Conservation (phyloP, 768 basidiomycete species). For the Pholiota conissans region DNA sequence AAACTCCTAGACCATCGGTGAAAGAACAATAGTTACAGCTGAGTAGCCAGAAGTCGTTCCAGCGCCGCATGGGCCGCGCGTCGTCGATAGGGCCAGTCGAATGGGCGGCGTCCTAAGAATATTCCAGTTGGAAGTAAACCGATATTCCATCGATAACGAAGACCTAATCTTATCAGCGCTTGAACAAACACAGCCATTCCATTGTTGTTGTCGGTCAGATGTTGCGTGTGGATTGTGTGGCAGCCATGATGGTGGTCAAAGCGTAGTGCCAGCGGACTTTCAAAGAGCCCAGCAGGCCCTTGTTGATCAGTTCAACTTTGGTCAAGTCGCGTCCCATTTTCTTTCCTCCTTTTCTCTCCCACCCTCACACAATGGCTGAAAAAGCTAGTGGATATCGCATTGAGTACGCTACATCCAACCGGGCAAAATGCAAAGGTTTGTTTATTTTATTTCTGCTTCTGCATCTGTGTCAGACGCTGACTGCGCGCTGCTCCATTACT, state of each 20-base stretch:
- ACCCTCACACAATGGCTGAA: conserved; percentile 36
- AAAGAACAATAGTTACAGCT: too few relatives aligned
- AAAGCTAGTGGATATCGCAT: conserved; percentile 72
- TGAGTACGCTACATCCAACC: conserved; percentile 67
- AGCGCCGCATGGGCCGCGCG: too few relatives aligned
- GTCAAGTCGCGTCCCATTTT: conserved; percentile 33
- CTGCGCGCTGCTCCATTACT: conserved; percentile 10
- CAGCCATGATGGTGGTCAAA: conserved; percentile 38
- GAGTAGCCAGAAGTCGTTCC: too few relatives aligned
- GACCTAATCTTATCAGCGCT: conserved; percentile 31
- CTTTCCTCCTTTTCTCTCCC: conserved; percentile 26
- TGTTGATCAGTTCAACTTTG: conserved; percentile 28
- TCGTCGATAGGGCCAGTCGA: too few relatives aligned
- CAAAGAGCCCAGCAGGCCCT: conserved; percentile 25
- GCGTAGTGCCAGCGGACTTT: conserved; percentile 48
- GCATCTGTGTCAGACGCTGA: conserved; percentile 10
- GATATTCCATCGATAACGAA: background rate
- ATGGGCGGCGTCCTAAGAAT: too few relatives aligned
- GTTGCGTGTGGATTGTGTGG: conserved; percentile 11
- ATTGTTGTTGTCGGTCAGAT: conserved; percentile 17
- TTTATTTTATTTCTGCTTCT: conserved; percentile 17
- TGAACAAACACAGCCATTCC: conserved; percentile 17
- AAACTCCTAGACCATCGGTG: too few relatives aligned
- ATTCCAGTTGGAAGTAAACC: background rate
- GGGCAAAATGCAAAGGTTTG: conserved; percentile 81